These are phyloP conservation scores for Mollisiaceae sp. DNA, from an alignment of 2,329 filamentous ascomycete species.

Conservation along the genomic window DNA sequence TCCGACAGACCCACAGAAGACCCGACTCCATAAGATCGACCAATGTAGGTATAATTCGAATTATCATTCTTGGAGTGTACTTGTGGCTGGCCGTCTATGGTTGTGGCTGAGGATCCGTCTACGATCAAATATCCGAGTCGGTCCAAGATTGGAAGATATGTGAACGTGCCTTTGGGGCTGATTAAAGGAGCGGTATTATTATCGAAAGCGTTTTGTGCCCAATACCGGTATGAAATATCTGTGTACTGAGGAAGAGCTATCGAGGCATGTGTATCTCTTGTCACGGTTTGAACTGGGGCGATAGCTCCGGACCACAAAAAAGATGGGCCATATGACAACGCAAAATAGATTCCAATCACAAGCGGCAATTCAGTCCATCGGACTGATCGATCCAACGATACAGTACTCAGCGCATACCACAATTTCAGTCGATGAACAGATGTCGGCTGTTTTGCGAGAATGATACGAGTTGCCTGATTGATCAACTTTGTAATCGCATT, in stretches of 20 bases:
- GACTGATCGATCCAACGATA: slow-evolving; percentile 10
- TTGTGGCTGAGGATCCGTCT: slow-evolving; percentile 1
- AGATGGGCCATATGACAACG: slow-evolving; percentile 7
- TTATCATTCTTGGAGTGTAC: slow-evolving; percentile 3
- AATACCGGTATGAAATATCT: not conserved
- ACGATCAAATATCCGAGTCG: not conserved
- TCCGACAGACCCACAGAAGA: slow-evolving; percentile 9
- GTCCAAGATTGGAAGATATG: not conserved
- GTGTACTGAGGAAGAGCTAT: slow-evolving; percentile 12
- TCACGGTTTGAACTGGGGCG: slow-evolving; percentile 5
- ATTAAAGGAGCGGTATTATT: not conserved
- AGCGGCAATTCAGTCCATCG: slow-evolving; percentile 1
- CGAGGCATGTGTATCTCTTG: not conserved
- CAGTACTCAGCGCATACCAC: slow-evolving; percentile 10
- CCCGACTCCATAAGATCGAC: slow-evolving; percentile 12
- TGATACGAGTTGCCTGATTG: slow-evolving; percentile 10
- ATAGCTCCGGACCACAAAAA: slow-evolving; percentile 3
- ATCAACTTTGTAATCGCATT: slow-evolving; percentile 10
- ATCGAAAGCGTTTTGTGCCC: not conserved
- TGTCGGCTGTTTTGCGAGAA: slow-evolving; percentile 8
- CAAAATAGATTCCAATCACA: not conserved
- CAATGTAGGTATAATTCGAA: slow-evolving; percentile 8
- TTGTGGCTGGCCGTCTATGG: slow-evolving; percentile 1
- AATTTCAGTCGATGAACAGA: slow-evolving; percentile 11
- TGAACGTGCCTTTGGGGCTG: not conserved